Base-by-base conservation (phyloP, 1,284 basidiomycete genomes). In the Stereum hirsutum region DNA sequence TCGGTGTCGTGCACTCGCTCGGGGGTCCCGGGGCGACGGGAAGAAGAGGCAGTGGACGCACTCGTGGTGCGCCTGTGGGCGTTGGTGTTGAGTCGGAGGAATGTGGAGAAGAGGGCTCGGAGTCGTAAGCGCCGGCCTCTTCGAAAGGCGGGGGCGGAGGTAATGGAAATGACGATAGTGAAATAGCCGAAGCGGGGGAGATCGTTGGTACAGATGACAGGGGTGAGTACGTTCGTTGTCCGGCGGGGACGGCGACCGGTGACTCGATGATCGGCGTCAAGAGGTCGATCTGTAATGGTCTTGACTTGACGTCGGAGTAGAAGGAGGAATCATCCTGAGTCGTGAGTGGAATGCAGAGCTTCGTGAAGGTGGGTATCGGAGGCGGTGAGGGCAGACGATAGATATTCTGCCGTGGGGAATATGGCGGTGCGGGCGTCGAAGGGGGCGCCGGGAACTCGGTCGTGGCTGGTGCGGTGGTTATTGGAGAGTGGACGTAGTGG, bases 11-110 rank as follows among this genome's bases (percentile, higher is more conserved):
- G n/a, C 15, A 33, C 20, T 51, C 49, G 41, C 50, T 46, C 6
- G 50, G 50, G 8, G 50, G 50, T 6, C 49, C 45, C 5, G 46
- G 49, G 11, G 49, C 46, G 5, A 28, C 27, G 6, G 49, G 49
- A 5, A 42, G 44, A 17, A 30, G 25, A 2, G 49, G 49, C 6
- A 51, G 43, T 0, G 41, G 49, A 7, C 49, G 49, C 14, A 51
- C 49, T 7, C 24, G 41, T 14, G 39, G 28, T 6, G 17, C 11
- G 11, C 33, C 27, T 5, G 24, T 36, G 12, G 44, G 39, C 5
- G 21, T 11, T 6, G 23, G 24, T 6, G 41, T 15, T 14, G 42
- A 17, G 28, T 39, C 5, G 28, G 30, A 25, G 19, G 24, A 4
- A 20, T 31, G 28, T 31, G 28, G n/a, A 11, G 28, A 31, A 31